Base-by-base conservation (phyloP, 2,329 filamentous ascomycete species). In the Cercospora zeina region DNA sequence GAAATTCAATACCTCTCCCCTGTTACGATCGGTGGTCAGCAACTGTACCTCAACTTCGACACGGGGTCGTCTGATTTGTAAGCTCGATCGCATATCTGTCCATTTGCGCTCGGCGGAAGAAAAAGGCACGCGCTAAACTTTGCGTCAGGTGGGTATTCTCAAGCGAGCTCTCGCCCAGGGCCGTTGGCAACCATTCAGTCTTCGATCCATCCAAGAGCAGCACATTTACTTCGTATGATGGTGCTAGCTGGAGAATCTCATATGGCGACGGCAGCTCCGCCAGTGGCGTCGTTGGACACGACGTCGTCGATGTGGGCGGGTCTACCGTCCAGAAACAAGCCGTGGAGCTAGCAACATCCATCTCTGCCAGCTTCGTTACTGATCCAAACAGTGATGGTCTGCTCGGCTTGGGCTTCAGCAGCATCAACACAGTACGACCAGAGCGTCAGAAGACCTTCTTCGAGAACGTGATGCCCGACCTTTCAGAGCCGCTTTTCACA, bases 1-100 rank as follows among this genome's bases (percentile, higher is more conserved):
- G 89, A 89, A 70, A 80, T 84, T 53, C 85, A 90, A 62, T 93
- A 90, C 70, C 81, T 93, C 11, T 83, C 86, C 0, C 87, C 87
- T 0, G 85, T 91, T 57, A 82, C 73, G n/a, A 83, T 91, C 65
- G 89, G 89, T 63, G 87, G 86, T 4, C 88, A 91, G 76, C 82
- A 80, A 4, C 70, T 91, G 61, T 85, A 86, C 70, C 77, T 91
- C 72, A 85, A 90, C 73, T 89, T 91, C 71, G 89, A 91, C 75
- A 88, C 87, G n/a, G 89, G 89, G 61, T 90, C 88, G 1, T 84
- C 88, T 11, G 89, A 91, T 74, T 81, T 90, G 78, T 85, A 80
- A 72, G 82, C 73, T 54, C 30, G 16, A 4, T 47, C 24, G 8
- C 14, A 19, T 30, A 9, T n/a, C n/a, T 34, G 7, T 16, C 19